Percentiles rank a stretch among this genome's conserved stretches.
phyloP scores from a whole-genome alignment of 2,329 filamentous ascomycete species.

The Lachnellula cervina region DNA sequence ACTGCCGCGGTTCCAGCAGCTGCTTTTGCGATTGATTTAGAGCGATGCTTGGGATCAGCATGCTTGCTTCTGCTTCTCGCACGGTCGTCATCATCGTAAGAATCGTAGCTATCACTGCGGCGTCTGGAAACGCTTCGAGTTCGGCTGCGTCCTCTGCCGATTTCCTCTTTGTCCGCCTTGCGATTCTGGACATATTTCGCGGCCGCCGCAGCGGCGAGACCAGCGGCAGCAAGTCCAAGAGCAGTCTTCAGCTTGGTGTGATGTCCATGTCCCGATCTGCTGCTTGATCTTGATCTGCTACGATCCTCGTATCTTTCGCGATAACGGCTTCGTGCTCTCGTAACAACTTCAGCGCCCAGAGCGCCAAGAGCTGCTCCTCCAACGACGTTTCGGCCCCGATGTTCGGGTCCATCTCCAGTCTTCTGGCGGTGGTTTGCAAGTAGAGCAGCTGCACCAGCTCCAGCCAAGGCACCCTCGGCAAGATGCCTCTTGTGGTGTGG shows the following conservation, averaged over 20 bases:
- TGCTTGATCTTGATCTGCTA: conserved; percentile 34
- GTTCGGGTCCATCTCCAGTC: conserved; percentile 24
- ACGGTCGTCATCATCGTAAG: conserved; percentile 29
- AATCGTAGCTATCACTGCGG: conserved; percentile 35
- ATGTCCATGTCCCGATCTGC: conserved; percentile 24
- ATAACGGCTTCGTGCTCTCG: conserved; percentile 57
- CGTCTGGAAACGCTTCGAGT: conserved; percentile 40
- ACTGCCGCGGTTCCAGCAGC: conserved; percentile 51
- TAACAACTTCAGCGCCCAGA: conserved; percentile 56
- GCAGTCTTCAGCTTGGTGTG: conserved; percentile 54
- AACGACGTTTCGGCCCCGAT: conserved; percentile 28
- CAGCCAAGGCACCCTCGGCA: conserved; percentile 60
- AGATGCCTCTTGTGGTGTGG: conserved; percentile 54
- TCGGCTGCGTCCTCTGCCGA: conserved; percentile 47
- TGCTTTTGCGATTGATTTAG: conserved; percentile 29
- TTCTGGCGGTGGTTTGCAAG: conserved; percentile 50
- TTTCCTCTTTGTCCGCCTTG: conserved; percentile 56
- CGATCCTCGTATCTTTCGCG: conserved; percentile 45
- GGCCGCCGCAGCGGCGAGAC: conserved; percentile 59
- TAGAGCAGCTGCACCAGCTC: conserved; percentile 57
- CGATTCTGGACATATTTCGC: conserved; percentile 59
- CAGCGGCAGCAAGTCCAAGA: conserved; percentile 58
- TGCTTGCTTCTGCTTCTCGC: conserved; percentile 44
- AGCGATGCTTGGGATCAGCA: conserved; percentile 43
- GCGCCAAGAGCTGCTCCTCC: conserved; percentile 58